Percentiles rank a stretch among this genome's conserved stretches.
phyloP scores from a whole-genome alignment of 2,329 filamentous ascomycete genomes.

The Xylaria multiplex region DNA sequence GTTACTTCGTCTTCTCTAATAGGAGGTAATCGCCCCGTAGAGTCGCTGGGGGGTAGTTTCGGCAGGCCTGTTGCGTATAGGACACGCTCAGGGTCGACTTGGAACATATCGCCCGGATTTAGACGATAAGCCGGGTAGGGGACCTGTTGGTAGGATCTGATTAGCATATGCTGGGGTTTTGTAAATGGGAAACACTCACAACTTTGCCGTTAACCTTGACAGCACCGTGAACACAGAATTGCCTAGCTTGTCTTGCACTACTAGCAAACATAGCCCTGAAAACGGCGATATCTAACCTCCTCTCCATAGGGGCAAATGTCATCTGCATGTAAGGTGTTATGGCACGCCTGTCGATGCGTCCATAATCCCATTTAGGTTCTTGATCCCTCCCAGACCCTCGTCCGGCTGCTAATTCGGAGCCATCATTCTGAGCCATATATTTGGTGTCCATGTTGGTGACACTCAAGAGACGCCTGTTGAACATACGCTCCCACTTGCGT shows the following conservation, averaged over 20 bases:
- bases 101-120: constrained; percentile 98
- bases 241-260: constrained; percentile 89
- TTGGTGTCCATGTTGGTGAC: constrained; percentile 85
- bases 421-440: constrained; percentile 83
- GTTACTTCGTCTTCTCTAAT: constrained; percentile 38
- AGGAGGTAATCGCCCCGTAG: not conserved
- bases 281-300: constrained; percentile 91
- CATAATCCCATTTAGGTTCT: constrained; percentile 33
- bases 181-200: constrained; percentile 59
- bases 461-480: constrained; percentile 80
- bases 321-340: constrained; percentile 94
- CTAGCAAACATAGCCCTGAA: constrained; percentile 95
- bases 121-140: constrained; percentile 89
- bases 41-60: constrained; percentile 58
- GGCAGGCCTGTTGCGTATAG: constrained; percentile 84
- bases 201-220: constrained; percentile 98
- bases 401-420: constrained; percentile 83
- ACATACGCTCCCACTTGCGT: constrained; percentile 93
- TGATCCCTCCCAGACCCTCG: constrained; percentile 76
- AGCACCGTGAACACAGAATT: constrained; percentile 91
- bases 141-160: constrained; percentile 69
- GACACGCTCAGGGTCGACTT: constrained; percentile 89
- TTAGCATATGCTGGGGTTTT: constrained; percentile 20
- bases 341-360: not conserved
- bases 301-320: constrained; percentile 90